Percentiles rank a stretch among this genome's conserved stretches.
Evolutionary conservation across 2,329 filamentous ascomycete species (phyloP).

Genomic region (Verticillium nonalfalfae): DNA sequence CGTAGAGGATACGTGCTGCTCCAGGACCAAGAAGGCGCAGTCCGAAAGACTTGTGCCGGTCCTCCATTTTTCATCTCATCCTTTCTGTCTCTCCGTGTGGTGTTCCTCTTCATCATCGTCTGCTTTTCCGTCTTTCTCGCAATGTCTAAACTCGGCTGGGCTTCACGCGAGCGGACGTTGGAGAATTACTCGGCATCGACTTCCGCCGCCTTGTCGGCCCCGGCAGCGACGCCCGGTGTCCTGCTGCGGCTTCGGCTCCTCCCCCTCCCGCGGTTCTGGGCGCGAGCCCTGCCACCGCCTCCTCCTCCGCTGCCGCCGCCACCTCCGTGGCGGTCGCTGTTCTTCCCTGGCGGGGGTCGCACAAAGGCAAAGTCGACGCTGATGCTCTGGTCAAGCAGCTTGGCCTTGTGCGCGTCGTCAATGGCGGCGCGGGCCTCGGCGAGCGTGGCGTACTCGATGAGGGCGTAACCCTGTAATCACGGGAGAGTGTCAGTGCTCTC

Average conservation of each 20-base stretch:
- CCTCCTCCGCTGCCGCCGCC: slow-evolving; percentile 23
- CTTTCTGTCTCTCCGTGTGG: neutral
- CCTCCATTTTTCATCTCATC: neutral
- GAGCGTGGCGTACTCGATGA: slow-evolving; percentile 78
- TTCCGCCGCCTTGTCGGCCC: neutral
- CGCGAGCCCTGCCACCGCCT: slow-evolving; percentile 31
- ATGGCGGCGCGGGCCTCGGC: slow-evolving; percentile 77
- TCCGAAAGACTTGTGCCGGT: neutral
- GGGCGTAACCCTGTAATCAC: slow-evolving; percentile 62
- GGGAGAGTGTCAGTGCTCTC: neutral
- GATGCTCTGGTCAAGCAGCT: slow-evolving; percentile 76
- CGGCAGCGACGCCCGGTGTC: slow-evolving; percentile 18
- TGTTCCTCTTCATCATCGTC: no score
- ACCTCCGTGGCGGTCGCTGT: neutral
- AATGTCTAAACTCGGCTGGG: neutral
- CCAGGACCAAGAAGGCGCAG: neutral
- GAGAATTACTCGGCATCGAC: slow-evolving; percentile 3
- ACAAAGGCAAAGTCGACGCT: slow-evolving; percentile 83
- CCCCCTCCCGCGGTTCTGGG: slow-evolving; percentile 24
- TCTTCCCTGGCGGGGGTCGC: slow-evolving; percentile 62
- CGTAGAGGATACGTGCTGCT: neutral
- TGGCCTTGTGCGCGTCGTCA: slow-evolving; percentile 68
- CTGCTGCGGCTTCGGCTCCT: slow-evolving; percentile 35
- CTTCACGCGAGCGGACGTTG: neutral
- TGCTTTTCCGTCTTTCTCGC: no score